Conservation (phyloP, 2,329 filamentous ascomycete species). For the Neopestalotiopsis clavispora region DNA sequence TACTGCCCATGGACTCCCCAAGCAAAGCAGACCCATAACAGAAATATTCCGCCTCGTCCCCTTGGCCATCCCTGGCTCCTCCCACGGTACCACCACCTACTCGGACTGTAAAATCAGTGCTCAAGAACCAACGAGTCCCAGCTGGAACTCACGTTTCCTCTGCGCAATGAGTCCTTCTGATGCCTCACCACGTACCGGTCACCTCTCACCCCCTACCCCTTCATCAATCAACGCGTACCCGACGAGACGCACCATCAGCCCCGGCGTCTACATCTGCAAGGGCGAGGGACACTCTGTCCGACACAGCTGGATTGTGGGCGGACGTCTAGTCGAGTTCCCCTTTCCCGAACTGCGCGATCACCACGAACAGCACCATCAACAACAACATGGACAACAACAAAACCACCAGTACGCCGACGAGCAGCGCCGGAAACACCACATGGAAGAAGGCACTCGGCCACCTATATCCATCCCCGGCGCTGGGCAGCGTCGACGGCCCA, state of each 20-base stretch:
- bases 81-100: neutral
- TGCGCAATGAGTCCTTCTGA: conserved; percentile 16
- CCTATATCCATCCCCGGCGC: conserved; percentile 12
- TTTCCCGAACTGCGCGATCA: neutral
- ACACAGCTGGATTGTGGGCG: conserved; percentile 21
- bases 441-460: conserved; percentile 13
- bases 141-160: conserved; percentile 11
- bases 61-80: conserved; percentile 6
- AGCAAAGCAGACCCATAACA: neutral
- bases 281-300: conserved; percentile 20
- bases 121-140: neutral
- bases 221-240: conserved; percentile 19
- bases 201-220: conserved; percentile 11
- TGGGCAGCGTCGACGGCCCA: neutral
- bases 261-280: conserved; percentile 22
- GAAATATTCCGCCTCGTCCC: conserved; percentile 9
- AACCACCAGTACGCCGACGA: neutral
- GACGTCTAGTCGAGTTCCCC: conserved; percentile 20
- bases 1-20: neutral
- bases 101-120: neutral
- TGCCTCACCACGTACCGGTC: neutral
- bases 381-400: neutral
- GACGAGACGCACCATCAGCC: conserved; percentile 16
- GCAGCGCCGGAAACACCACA: conserved; percentile 6
- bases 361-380: neutral